Evolutionary conservation across 371 early-diverging fungal genomes (phyloP).

Genomic region (Mortierella polycephala): DNA sequence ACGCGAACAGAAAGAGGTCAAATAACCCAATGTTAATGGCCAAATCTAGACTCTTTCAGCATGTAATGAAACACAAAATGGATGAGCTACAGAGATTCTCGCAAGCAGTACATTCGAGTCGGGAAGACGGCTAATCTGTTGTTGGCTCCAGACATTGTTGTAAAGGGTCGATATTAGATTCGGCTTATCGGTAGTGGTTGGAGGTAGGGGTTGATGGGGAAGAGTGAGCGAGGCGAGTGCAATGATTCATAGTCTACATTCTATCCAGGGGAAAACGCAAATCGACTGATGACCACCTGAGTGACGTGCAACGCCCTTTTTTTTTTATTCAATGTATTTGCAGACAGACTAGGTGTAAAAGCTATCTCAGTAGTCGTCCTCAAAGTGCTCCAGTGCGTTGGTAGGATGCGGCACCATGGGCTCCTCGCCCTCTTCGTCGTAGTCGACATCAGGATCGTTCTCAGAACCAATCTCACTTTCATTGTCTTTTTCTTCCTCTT

Average conservation of each 20-base stretch:
- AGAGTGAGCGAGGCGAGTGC: neutral
- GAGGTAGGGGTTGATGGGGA: neutral
- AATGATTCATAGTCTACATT: conserved; percentile 7
- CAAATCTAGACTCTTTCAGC: no score
- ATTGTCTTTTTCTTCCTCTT: neutral
- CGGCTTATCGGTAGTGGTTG: neutral
- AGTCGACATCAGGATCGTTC: conserved; percentile 30
- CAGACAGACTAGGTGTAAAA: neutral
- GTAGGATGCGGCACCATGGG: conserved; percentile 32
- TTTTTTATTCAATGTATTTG: neutral
- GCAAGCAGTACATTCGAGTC: conserved; percentile 78
- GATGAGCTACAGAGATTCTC: neutral
- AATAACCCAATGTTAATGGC: no score
- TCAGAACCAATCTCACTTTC: conserved; percentile 3
- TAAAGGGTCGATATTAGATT: no score
- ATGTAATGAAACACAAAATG: conserved; percentile 1
- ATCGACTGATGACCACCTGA: no score
- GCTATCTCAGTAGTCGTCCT: conserved; percentile 9
- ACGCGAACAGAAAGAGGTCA: conserved; percentile 64
- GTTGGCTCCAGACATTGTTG: conserved; percentile 73
- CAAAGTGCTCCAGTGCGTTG: conserved; percentile 18
- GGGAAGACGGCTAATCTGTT: conserved; percentile 84
- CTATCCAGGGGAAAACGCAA: neutral
- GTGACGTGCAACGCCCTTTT: neutral
- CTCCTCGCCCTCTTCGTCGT: conserved; percentile 31